These are phyloP conservation scores for Mixia osmundae DNA, from an alignment of 1,284 basidiomycete genomes.

Conservation along the genomic window DNA sequence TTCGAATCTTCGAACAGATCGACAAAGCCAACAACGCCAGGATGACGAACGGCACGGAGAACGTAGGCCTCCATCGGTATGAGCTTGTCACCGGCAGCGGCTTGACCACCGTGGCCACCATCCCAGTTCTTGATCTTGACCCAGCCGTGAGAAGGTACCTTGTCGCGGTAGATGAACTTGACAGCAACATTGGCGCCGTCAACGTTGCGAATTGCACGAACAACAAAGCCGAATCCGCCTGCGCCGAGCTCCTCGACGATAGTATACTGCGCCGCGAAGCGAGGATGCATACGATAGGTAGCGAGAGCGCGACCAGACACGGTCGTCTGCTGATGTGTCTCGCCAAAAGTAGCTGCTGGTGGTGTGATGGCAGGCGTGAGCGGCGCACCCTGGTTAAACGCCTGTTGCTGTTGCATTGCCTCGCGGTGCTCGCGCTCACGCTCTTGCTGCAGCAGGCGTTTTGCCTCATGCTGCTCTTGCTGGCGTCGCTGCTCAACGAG, in stretches of 20 bases:
- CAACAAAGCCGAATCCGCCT: slow-evolving; percentile 78
- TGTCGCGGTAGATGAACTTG: slow-evolving; percentile 74
- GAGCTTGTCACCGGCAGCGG: too few relatives aligned
- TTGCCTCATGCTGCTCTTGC: too few relatives aligned
- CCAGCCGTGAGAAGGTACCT: slow-evolving; percentile 46
- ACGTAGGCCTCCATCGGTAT: slow-evolving; percentile 62
- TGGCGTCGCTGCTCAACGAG: too few relatives aligned
- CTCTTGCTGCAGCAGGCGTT: too few relatives aligned
- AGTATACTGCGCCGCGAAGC: slow-evolving; percentile 41
- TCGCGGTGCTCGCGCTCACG: too few relatives aligned
- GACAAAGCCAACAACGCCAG: slow-evolving; percentile 55
- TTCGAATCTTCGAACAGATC: slow-evolving; percentile 58
- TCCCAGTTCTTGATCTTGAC: slow-evolving; percentile 30
- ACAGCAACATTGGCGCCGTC: slow-evolving; percentile 53
- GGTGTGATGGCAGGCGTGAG: too few relatives aligned
- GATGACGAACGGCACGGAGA: slow-evolving; percentile 46
- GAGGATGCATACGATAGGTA: slow-evolving; percentile 38
- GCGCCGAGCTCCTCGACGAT: slow-evolving; percentile 51
- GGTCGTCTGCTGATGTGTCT: too few relatives aligned
- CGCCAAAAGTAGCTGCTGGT: too few relatives aligned
- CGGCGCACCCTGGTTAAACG: too few relatives aligned
- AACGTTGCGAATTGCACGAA: slow-evolving; percentile 18
- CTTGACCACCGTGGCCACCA: slow-evolving; percentile 19
- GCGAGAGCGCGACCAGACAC: slow-evolving; percentile 11
- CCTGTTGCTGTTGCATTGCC: too few relatives aligned